A percentile compares a stretch with the other conserved stretches of the same genome.
phyloP scores from a whole-genome alignment of 306 rosid genomes.

The Inga laurina region DNA sequence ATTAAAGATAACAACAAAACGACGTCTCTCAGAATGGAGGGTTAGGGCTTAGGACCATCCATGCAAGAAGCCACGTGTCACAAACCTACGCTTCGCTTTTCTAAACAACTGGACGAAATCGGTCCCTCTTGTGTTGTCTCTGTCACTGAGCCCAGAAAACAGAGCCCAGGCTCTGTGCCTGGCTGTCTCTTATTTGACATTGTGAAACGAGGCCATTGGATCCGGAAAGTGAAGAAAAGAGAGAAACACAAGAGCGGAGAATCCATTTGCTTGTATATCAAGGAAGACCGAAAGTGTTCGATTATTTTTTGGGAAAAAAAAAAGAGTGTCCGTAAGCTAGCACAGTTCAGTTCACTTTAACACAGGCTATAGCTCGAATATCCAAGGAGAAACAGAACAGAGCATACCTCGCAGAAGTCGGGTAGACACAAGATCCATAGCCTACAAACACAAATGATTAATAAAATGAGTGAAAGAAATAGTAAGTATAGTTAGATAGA shows the following conservation, averaged over 20 bases:
- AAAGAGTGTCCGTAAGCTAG: background rate
- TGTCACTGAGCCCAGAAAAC: background rate
- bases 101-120: background rate
- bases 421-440: conserved; percentile 97
- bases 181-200: background rate
- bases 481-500: background rate
- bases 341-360: background rate
- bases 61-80: conserved; percentile 38
- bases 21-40: background rate
- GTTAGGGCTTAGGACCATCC: background rate
- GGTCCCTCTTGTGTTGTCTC: background rate
- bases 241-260: background rate
- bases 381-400: background rate
- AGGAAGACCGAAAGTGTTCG: conserved; percentile 41
- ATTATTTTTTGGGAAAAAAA: background rate
- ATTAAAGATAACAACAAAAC: background rate
- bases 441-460: conserved; percentile 42
- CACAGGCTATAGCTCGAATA: background rate
- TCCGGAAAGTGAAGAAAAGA: conserved; percentile 26
- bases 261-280: conserved; percentile 62
- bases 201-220: background rate
- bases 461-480: background rate
- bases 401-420: conserved; percentile 74
- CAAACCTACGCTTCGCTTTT: background rate
- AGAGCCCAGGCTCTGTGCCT: background rate